phyloP scores from a whole-genome alignment of 306 rosid genomes.

The Morella rubra region DNA sequence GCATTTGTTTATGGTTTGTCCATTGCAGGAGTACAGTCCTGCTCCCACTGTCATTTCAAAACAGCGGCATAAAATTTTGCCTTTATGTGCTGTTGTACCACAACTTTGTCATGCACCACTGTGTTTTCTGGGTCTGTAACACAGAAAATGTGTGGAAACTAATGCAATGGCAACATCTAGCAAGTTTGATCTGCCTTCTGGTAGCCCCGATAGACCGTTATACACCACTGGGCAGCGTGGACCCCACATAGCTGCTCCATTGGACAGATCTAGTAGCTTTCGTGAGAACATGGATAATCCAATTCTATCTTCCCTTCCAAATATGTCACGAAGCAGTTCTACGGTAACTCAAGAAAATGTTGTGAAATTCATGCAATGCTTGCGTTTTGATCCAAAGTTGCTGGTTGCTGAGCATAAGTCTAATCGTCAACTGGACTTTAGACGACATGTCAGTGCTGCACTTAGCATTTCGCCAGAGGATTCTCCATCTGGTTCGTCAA shows the following conservation, averaged over 20 bases:
- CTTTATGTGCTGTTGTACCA: conserved; percentile 51
- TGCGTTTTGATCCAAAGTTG: conserved; percentile 71
- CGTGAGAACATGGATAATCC: conserved; percentile 87
- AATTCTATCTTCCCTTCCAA: conserved; percentile 79
- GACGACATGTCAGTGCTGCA: conserved; percentile 57
- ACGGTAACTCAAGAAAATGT: conserved; percentile 67
- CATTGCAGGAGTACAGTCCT: conserved; percentile 51
- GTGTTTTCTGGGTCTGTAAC: conserved; percentile 50
- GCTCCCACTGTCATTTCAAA: conserved; percentile 12
- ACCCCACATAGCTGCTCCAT: conserved; percentile 74
- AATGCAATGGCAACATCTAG: conserved; percentile 87
- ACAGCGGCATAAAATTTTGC: conserved; percentile 35
- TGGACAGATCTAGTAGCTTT: conserved; percentile 90
- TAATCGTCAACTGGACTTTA: conserved; percentile 67
- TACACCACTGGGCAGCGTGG: conserved; percentile 91
- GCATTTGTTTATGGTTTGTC: neutral
- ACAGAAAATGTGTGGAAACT: conserved; percentile 55
- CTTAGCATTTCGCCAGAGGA: conserved; percentile 78
- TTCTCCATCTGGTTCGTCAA: conserved; percentile 76
- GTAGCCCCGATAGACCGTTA: conserved; percentile 86
- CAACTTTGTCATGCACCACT: conserved; percentile 66
- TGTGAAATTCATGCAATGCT: conserved; percentile 53
- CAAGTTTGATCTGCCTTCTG: conserved; percentile 85
- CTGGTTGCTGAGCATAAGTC: conserved; percentile 74
- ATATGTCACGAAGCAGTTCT: conserved; percentile 78